phyloP scores from a whole-genome alignment of 2,329 filamentous ascomycete species.

The Aspergillus fumigatiaffinis region DNA sequence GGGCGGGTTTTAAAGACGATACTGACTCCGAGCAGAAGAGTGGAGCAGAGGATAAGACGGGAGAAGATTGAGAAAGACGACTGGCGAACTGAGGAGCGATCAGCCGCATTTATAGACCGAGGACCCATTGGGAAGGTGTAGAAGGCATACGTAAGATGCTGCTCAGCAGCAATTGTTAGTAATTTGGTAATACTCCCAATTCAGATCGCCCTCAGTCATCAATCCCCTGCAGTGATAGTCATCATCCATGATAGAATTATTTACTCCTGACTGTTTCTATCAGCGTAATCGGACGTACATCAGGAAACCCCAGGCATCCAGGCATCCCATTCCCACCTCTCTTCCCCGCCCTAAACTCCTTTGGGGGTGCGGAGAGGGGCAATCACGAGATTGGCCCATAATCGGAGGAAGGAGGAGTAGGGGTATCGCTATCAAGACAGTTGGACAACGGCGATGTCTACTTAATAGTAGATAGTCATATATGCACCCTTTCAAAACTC shows the following conservation, averaged over 20 bases:
- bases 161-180: background rate
- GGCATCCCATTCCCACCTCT: background rate
- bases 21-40: conserved; percentile 42
- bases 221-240: background rate
- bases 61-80: conserved; percentile 23
- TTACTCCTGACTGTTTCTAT: background rate
- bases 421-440: background rate
- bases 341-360: conserved; percentile 18
- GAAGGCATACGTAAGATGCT: background rate
- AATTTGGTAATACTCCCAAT: background rate
- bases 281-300: background rate
- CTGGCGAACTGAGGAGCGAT: conserved; percentile 18
- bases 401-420: background rate
- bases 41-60: conserved; percentile 32
- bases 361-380: conserved; percentile 16
- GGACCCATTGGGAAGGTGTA: conserved; percentile 9
- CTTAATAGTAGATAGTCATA: background rate
- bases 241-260: background rate
- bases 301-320: background rate
- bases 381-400: conserved; percentile 16
- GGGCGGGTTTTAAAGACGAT: conserved; percentile 36
- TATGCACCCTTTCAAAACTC: background rate
- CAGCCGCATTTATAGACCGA: conserved; percentile 16
- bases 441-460: background rate
- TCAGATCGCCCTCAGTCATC: background rate